phyloP scores from a whole-genome alignment of 2,329 filamentous ascomycete species.

The Cercospora sp. region DNA sequence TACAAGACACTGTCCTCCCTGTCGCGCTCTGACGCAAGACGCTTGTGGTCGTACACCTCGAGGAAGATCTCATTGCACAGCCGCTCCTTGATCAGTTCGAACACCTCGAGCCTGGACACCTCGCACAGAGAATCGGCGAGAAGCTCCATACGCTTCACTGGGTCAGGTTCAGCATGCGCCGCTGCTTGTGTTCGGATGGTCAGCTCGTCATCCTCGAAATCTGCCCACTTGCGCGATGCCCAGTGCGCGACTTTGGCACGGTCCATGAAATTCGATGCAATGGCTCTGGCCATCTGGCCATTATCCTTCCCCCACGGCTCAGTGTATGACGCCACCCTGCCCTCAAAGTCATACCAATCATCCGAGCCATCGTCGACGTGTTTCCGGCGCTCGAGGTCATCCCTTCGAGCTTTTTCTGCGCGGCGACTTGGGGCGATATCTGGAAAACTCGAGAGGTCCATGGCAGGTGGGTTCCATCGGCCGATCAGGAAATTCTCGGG shows the following conservation, averaged over 20 bases:
- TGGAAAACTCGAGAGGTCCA: conserved; percentile 1
- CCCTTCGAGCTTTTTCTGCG: conserved; percentile 18
- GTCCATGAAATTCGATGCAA: conserved; percentile 26
- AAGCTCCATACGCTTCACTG: conserved; percentile 10
- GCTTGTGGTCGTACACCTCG: conserved; percentile 8
- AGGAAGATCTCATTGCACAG: conserved; percentile 29
- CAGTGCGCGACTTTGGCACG: conserved; percentile 30
- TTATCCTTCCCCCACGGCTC: conserved; percentile 3
- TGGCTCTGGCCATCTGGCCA: conserved; percentile 7
- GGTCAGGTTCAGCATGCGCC: conserved; percentile 16
- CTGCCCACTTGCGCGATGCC: conserved; percentile 21
- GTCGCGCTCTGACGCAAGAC: neutral
- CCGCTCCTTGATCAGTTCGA: conserved; percentile 25
- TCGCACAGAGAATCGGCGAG: conserved; percentile 22
- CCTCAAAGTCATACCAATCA: conserved; percentile 27
- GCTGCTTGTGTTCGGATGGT: conserved; percentile 17
- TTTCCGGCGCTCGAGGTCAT: conserved; percentile 1
- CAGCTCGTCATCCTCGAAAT: conserved; percentile 30
- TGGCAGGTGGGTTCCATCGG: conserved; percentile 17
- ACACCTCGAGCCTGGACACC: conserved; percentile 23
- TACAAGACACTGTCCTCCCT: conserved; percentile 6
- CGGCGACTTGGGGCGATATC: conserved; percentile 8
- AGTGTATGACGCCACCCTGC: conserved; percentile 1
- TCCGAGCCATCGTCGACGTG: conserved; percentile 25
- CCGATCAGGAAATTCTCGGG: conserved; percentile 22